These are phyloP conservation scores for Pichia sp. DNA, from an alignment of 1,139 yeast species.

Conservation along the genomic window DNA sequence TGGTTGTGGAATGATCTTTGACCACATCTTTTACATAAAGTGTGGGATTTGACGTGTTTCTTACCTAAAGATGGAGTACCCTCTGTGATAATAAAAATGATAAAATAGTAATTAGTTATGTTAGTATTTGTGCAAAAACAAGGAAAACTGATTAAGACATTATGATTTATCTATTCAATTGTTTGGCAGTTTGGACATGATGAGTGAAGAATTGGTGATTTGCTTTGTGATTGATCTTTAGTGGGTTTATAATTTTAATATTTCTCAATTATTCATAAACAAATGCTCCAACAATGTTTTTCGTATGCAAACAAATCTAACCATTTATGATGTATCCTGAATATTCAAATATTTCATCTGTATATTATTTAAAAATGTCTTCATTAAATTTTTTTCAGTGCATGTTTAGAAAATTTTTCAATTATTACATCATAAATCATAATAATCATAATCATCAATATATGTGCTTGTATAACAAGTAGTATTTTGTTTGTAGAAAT, in stretches of 20 bases:
- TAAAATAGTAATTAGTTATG: slow-evolving; percentile 13
- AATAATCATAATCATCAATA: background rate
- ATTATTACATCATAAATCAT: background rate
- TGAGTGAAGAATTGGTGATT: no score
- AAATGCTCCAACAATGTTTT: no score
- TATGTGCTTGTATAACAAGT: background rate
- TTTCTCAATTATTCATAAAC: no score
- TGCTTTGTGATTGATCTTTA: no score
- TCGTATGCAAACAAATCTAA: no score
- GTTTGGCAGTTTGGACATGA: no score
- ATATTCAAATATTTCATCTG: background rate
- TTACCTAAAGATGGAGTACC: slow-evolving; percentile 99
- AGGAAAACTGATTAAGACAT: background rate
- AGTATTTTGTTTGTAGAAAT: background rate
- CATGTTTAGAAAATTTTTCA: no score
- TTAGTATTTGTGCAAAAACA: slow-evolving; percentile 1
- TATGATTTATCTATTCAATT: no score
- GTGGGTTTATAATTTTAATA: no score
- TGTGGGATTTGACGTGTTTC: slow-evolving; percentile 99
- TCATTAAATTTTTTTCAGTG: no score
- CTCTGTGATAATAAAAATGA: slow-evolving; percentile 43
- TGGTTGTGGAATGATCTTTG: slow-evolving; percentile 98
- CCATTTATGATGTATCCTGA: background rate
- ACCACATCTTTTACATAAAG: slow-evolving; percentile 99
- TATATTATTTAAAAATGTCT: background rate